phyloP scores from a whole-genome alignment of 2,329 filamentous ascomycete species.

The Fusarium duplospermum region DNA sequence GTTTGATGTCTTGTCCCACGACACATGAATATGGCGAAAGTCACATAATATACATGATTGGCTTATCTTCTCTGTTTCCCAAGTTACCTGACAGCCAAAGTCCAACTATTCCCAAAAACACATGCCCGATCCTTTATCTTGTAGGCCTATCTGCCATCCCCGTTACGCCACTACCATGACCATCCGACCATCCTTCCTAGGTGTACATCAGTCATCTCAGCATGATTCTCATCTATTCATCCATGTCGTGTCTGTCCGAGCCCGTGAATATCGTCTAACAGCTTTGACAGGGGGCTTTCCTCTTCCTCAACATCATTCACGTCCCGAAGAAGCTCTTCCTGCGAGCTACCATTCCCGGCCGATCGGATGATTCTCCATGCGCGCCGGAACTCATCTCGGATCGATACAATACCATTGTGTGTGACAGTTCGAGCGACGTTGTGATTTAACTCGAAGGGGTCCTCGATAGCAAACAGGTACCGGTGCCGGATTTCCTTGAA shows the following conservation, averaged over 20 bases:
- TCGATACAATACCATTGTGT: constrained; percentile 82
- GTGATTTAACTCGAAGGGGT: constrained; percentile 89
- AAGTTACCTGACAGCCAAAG: neutral
- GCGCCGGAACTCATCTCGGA: constrained; percentile 85
- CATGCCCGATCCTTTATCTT: neutral
- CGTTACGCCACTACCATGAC: constrained; percentile 18
- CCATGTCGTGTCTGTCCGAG: constrained; percentile 2
- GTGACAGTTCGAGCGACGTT: constrained; percentile 91
- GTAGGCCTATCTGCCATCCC: neutral
- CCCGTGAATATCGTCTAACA: constrained; percentile 53
- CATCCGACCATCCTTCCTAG: constrained; percentile 1
- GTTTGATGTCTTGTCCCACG: constrained; percentile 41
- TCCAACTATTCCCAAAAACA: neutral
- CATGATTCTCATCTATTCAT: constrained; percentile 28
- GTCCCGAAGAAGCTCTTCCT: constrained; percentile 67
- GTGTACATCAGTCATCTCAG: constrained; percentile 18
- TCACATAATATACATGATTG: neutral
- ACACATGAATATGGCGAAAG: constrained; percentile 9
- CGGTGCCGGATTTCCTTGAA: constrained; percentile 80
- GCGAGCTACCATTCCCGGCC: constrained; percentile 55
- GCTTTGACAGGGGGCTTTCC: constrained; percentile 38
- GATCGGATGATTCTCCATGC: constrained; percentile 78
- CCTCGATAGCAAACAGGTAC: constrained; percentile 90
- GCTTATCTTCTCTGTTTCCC: neutral
- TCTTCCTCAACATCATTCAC: constrained; percentile 49